Evolutionary conservation across 352 stramenopile genomes (phyloP).

Genomic region (Saprolegnia parasitica): DNA sequence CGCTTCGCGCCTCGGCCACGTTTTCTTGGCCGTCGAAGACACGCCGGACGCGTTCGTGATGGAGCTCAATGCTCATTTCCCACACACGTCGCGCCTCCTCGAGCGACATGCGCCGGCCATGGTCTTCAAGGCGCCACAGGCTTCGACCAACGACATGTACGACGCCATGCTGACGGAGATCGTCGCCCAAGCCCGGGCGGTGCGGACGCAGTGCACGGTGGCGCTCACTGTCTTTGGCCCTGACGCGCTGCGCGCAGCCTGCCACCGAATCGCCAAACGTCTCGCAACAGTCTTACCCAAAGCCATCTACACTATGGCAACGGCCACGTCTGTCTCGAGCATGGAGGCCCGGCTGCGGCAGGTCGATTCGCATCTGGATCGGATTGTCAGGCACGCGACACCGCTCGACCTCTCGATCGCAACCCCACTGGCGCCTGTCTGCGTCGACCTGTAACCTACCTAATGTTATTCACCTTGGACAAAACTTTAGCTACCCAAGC

Average conservation of each 20-base stretch:
- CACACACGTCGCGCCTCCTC: not conserved
- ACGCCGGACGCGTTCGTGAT: not conserved
- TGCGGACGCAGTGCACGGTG: not conserved
- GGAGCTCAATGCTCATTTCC: not conserved
- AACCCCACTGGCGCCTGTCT: not conserved
- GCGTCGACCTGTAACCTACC: too few species aligned
- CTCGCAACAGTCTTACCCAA: not conserved
- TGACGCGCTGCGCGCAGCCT: not conserved
- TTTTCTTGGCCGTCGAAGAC: not conserved
- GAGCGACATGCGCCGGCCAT: not conserved
- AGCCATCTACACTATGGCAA: not conserved
- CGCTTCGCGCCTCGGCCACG: not conserved
- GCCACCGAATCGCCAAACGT: not conserved
- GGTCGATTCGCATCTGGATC: not conserved
- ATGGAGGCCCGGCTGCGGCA: not conserved
- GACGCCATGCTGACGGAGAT: not conserved
- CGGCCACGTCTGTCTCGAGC: not conserved
- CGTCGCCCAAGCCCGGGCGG: not conserved
- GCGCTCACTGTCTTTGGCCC: constrained; percentile 1
- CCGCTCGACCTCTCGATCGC: not conserved
- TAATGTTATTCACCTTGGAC: too few species aligned
- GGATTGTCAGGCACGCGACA: not conserved
- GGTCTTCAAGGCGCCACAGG: not conserved
- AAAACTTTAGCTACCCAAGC: too few species aligned
- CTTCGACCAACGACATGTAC: constrained; percentile 1